These are phyloP conservation scores for Rhizopogon roseolus DNA, from an alignment of 768 basidiomycete genomes.

Conservation along the genomic window DNA sequence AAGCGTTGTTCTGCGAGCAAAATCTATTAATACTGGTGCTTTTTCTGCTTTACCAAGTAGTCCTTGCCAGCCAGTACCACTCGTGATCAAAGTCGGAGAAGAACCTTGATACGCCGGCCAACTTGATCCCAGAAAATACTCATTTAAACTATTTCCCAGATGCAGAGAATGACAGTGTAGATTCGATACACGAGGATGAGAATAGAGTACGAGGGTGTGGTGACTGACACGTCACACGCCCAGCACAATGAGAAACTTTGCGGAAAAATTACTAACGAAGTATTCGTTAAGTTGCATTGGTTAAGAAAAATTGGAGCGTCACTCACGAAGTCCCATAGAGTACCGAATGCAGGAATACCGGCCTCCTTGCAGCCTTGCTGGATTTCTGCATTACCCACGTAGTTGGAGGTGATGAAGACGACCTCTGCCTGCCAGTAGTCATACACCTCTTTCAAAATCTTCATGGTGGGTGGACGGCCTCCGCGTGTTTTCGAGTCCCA, in stretches of 20 bases:
- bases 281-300: background rate
- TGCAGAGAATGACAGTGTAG: conserved; percentile 3
- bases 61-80: conserved; percentile 4
- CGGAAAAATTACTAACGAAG: conserved; percentile 17
- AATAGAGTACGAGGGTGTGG: conserved; percentile 1
- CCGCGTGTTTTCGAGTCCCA: conserved; percentile 77
- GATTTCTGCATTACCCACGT: conserved; percentile 71
- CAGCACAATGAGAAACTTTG: conserved; percentile 5
- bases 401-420: conserved; percentile 84
- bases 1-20: conserved; percentile 5
- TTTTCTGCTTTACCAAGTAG: conserved; percentile 5
- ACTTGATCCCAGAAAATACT: conserved; percentile 1
- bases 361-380: conserved; percentile 73
- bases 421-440: conserved; percentile 72
- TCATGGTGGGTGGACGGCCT: conserved; percentile 75
- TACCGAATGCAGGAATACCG: conserved; percentile 64
- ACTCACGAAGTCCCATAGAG: conserved; percentile 64
- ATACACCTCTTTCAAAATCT: conserved; percentile 66
- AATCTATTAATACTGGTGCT: conserved; percentile 9
- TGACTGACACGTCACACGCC: conserved; percentile 3
- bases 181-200: conserved; percentile 3
- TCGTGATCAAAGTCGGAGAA: background rate
- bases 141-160: background rate
- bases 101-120: conserved; percentile 5
- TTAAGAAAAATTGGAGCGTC: background rate